A percentile compares a stretch with the other conserved stretches of the same genome.
phyloP scores from a whole-genome alignment of 441 rosid species.

The Lepidium campestre region DNA sequence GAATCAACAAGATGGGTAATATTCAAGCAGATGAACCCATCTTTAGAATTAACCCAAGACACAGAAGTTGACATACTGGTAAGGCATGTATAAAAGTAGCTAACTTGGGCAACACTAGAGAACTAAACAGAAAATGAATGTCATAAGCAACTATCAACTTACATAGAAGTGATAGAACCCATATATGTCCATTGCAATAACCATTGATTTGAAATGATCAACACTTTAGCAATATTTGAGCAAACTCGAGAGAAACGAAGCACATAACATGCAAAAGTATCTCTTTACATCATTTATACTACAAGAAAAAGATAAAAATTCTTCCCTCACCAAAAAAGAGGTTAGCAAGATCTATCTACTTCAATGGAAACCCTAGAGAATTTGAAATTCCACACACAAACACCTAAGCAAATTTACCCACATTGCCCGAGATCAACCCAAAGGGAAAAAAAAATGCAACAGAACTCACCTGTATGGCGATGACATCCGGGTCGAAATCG shows the following conservation, averaged over 20 bases:
- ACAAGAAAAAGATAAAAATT: neutral
- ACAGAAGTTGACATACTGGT: neutral
- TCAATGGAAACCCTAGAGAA: slow-evolving; percentile 7
- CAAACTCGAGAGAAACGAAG: neutral
- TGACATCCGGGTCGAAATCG: slow-evolving; percentile 73
- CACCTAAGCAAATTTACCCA: neutral
- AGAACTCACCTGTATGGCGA: slow-evolving; percentile 66
- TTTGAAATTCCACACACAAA: neutral
- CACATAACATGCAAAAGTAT: neutral
- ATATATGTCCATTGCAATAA: neutral
- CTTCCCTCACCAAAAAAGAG: neutral
- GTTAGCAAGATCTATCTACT: neutral
- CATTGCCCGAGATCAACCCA: neutral
- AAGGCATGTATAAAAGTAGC: neutral
- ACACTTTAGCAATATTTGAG: neutral
- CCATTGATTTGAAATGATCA: neutral
- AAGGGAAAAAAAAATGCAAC: neutral
- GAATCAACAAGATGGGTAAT: neutral
- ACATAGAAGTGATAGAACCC: neutral
- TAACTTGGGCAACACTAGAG: neutral
- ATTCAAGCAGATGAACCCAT: neutral
- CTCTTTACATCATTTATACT: neutral
- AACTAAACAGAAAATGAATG: neutral
- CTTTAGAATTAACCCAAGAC: neutral
- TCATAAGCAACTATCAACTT: neutral